Base-by-base conservation (phyloP, 2,329 filamentous ascomycete genomes). In the Aspergillus pseudoglaucus region DNA sequence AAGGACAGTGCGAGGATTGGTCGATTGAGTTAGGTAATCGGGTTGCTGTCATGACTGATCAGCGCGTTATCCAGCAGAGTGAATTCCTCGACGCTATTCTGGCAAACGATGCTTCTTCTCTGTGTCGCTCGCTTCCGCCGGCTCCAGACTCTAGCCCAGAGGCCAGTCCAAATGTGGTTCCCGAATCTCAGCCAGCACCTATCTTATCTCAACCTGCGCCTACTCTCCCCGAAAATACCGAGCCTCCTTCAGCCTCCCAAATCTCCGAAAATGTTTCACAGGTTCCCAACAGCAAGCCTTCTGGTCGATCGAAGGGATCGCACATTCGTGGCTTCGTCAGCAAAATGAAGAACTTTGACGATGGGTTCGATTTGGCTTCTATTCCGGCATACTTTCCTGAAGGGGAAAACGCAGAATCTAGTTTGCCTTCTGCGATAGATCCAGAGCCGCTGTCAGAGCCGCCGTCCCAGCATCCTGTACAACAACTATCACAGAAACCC, bases 41-140 rank as follows among this genome's bases (percentile, higher is more conserved):
- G 6, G 80, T 94, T 14, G 87, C 90, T 2, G 65, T 84, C 17
- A 75, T 81, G 41, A 77, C 94, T 10, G 85, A 90, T 51, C 90
- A 95, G 63, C 82, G 89, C 3, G 83, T 90, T 2, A 84, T 96
- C 46, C 83, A 91, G 57, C 90, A 96, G 61, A 90, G 86, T 49
- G 90, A 96, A 58, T 95, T 98, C 53, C 76, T 98, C 2, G 89
- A 95, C 65, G 87, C 87, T 1, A 93, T 98, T 41, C 71, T 97
- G 23, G 82, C 76, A n/a, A 86, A 85, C 44, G 85, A 97, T 68
- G 81, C 88, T 6, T 81, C 79, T 50, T 77, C 80, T 39, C 74
- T 97, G 17, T 83, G 87, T 49, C 80, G 83, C 33, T 78, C 83
- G 5, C 76, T 94, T 5, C 67, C 70, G 10, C 66, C 70, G 2